Base-by-base conservation (phyloP, 2,329 filamentous ascomycete species). In the Celoporthe dispersa region DNA sequence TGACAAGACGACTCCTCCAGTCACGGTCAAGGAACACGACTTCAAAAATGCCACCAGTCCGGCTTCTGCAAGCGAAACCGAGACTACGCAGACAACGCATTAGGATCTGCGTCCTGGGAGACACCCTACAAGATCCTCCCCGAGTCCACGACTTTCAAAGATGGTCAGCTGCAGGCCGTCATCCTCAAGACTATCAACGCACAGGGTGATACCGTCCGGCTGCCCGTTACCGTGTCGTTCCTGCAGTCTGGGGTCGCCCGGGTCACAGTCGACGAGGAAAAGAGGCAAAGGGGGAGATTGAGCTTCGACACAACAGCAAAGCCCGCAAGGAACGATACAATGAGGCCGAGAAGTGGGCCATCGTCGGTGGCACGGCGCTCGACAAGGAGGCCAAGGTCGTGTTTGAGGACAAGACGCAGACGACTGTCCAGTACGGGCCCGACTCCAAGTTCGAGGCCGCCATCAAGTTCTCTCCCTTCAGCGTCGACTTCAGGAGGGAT, bases 21-120 rank as follows among this genome's bases (percentile, higher is more conserved):
- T 88, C 74, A 86, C 88, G 76, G 96, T 99, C 66, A 99, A 99
- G 83, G 92, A 97, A 79, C 90, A 97, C 77, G 94, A 97, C 80
- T 99, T 98, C 87, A 99, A 98, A 97, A 92, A 76, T 99, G 96
- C 84, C 84, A 92, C 75, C 95, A 99, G 79, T 96, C 95, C 5
- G 96, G 96, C 76, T 99, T 99, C 84, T 99, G 96, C 83, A 96
- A 94, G 79, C 92, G 96, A 74, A 98, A 98, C 82, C 90, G 96
- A 79, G 92, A 89, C 53, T 94, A 92, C 79, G 96, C 96, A 78
- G 94, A 98, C 81, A 84, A 88, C 73, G 94, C 90, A 73, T 82
- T 88, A 61, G 82, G 88, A 68, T 90, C 88, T 71, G 86, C 88
- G 11, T 84, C 86, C 37, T 98, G 94, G 92, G 84, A 85, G 74